Evolutionary conservation across 2,329 filamentous ascomycete species (phyloP).

Genomic region (Ophidiomyces ophidiicola): DNA sequence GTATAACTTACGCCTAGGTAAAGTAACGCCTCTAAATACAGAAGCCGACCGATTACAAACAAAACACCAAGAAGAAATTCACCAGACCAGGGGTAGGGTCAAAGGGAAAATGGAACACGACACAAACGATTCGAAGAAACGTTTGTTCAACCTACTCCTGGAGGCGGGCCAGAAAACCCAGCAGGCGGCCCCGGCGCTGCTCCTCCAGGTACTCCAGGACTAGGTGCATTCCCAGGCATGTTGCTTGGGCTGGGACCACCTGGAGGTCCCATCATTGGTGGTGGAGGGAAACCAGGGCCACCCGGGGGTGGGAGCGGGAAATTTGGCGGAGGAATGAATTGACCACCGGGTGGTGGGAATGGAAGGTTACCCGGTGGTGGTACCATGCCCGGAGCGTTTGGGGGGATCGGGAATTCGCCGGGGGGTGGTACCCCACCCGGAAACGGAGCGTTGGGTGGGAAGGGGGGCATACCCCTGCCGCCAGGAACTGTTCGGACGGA

Average conservation of each 20-base stretch:
- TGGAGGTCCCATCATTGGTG: conserved; percentile 16
- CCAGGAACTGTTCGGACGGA: conserved; percentile 40
- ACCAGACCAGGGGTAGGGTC: too few relatives aligned
- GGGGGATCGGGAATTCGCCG: conserved; percentile 3
- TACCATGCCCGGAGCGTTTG: conserved; percentile 6
- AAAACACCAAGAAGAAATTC: too few relatives aligned
- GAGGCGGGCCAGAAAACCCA: conserved; percentile 14
- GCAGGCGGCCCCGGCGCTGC: conserved; percentile 18
- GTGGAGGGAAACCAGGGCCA: conserved; percentile 22
- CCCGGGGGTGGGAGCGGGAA: conserved; percentile 37
- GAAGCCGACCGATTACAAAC: too few relatives aligned
- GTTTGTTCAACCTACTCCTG: conserved; percentile 6
- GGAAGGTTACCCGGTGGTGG: conserved; percentile 19
- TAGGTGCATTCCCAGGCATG: conserved; percentile 11
- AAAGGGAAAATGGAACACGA: too few relatives aligned
- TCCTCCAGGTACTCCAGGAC: conserved; percentile 20
- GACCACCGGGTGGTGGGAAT: conserved; percentile 26
- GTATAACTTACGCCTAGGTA: too few relatives aligned
- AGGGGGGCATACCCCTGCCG: conserved; percentile 41
- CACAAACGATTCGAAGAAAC: too few relatives aligned
- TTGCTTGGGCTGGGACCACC: conserved; percentile 21
- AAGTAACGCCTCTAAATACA: too few relatives aligned
- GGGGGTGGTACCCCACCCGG: conserved; percentile 24
- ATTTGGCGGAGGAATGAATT: conserved; percentile 36
- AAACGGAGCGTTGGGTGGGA: conserved; percentile 41